Percentiles rank a stretch among this genome's conserved stretches.
Evolutionary conservation across 2,329 filamentous ascomycete genomes (phyloP).

Genomic region (Cladosporium sp.): DNA sequence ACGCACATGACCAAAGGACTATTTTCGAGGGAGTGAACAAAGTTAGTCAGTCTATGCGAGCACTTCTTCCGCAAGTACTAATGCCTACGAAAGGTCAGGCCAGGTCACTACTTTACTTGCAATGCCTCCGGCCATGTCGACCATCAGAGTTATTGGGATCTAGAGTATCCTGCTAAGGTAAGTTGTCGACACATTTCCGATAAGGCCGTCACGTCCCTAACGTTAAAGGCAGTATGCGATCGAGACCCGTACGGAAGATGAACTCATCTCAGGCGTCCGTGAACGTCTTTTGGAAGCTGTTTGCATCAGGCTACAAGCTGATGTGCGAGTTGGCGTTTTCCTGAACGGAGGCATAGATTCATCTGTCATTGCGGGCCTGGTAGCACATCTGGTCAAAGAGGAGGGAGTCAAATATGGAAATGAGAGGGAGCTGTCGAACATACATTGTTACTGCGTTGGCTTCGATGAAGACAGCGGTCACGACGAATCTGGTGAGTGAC

Average conservation of each 20-base stretch:
- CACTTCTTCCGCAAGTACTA: neutral
- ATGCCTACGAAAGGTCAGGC: constrained; percentile 39
- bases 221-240: constrained; percentile 19
- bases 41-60: neutral
- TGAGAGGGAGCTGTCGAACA: neutral
- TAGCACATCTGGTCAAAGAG: constrained; percentile 51
- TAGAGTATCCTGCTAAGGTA: constrained; percentile 52
- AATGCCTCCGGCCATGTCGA: constrained; percentile 41
- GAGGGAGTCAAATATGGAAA: constrained; percentile 37
- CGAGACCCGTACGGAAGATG: constrained; percentile 49
- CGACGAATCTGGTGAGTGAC: constrained; percentile 15
- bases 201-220: neutral
- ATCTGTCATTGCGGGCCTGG: constrained; percentile 57
- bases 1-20: constrained; percentile 49
- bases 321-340: constrained; percentile 59
- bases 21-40: constrained; percentile 51
- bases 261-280: constrained; percentile 53
- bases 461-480: constrained; percentile 10
- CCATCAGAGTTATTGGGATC: constrained; percentile 54
- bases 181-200: neutral
- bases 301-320: constrained; percentile 54
- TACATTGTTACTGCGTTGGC: constrained; percentile 27
- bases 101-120: constrained; percentile 48
- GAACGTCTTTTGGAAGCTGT: constrained; percentile 54
- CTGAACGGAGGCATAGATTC: constrained; percentile 60